These are phyloP conservation scores for Phoma sp. DNA, from an alignment of 2,329 filamentous ascomycete species.

Conservation along the genomic window DNA sequence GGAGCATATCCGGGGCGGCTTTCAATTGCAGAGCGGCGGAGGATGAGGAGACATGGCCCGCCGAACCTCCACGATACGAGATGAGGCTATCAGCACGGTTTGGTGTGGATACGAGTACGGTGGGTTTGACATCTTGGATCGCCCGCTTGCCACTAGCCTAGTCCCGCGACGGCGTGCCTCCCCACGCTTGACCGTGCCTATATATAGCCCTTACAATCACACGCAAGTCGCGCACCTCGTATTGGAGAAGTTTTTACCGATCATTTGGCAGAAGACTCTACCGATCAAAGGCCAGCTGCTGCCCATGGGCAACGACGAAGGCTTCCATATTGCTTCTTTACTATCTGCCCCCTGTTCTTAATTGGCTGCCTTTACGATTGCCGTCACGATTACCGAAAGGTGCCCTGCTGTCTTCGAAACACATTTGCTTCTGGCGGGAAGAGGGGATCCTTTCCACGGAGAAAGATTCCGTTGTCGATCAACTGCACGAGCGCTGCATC, in stretches of 20 bases:
- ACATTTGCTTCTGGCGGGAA: conserved; percentile 2
- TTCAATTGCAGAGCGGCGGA: conserved; percentile 15
- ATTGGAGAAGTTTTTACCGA: neutral
- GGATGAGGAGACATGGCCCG: conserved; percentile 7
- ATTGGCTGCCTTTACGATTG: neutral
- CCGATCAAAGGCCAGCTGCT: neutral
- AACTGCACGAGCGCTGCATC: conserved; percentile 2
- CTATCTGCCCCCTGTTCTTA: neutral
- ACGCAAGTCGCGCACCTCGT: conserved; percentile 1
- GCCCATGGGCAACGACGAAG: neutral
- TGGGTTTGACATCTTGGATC: conserved; percentile 12
- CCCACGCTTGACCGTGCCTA: conserved; percentile 10
- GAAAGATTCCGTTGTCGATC: neutral
- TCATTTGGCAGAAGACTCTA: too few relatives aligned
- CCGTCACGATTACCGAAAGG: neutral
- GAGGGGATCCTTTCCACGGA: neutral
- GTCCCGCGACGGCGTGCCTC: conserved; percentile 11
- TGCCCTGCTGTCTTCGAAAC: conserved; percentile 8
- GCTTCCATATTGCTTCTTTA: neutral
- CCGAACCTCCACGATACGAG: conserved; percentile 6
- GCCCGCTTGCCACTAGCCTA: conserved; percentile 15
- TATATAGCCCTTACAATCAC: conserved; percentile 14
- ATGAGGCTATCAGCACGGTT: conserved; percentile 6
- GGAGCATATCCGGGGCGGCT: conserved; percentile 24
- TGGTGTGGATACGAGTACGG: conserved; percentile 4